A percentile compares a stretch with the other conserved stretches of the same genome.
Conservation (phyloP, 768 basidiomycete species). For the Exidia glandulosa region DNA sequence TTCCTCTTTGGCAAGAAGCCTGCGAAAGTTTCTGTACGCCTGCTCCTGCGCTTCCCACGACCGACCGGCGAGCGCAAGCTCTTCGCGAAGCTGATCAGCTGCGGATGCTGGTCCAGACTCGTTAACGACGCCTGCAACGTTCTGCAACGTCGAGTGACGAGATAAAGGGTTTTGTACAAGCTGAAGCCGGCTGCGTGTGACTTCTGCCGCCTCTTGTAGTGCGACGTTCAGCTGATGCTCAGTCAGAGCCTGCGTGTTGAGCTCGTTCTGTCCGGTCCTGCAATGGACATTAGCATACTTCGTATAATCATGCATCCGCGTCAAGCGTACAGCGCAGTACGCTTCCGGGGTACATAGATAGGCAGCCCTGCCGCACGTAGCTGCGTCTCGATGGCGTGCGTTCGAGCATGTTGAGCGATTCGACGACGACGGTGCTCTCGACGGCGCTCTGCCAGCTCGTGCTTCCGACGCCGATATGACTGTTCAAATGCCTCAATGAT, state of each 20-base stretch:
- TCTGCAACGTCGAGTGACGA: constrained; percentile 15
- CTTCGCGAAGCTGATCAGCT: not conserved
- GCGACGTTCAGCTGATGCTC: constrained; percentile 45
- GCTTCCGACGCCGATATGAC: constrained; percentile 46
- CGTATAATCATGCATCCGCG: not conserved
- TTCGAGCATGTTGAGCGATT: constrained; percentile 8
- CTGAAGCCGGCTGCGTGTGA: constrained; percentile 27
- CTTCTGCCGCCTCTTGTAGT: constrained; percentile 57
- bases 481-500: constrained; percentile 63
- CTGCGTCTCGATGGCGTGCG: constrained; percentile 38
- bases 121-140: constrained; percentile 12
- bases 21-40: constrained; percentile 10
- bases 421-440: constrained; percentile 20
- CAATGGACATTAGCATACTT: not conserved
- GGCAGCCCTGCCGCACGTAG: constrained; percentile 38
- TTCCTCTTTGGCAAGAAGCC: constrained; percentile 18
- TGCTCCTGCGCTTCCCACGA: constrained; percentile 4
- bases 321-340: constrained; percentile 1
- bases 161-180: no score
- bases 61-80: not conserved
- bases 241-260: constrained; percentile 54
- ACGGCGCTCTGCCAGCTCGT: constrained; percentile 34
- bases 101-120: not conserved
- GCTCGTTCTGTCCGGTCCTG: constrained; percentile 21
- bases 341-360: constrained; percentile 40